phyloP scores from a whole-genome alignment of 2,329 filamentous ascomycete genomes.

The Colletotrichum incanum region DNA sequence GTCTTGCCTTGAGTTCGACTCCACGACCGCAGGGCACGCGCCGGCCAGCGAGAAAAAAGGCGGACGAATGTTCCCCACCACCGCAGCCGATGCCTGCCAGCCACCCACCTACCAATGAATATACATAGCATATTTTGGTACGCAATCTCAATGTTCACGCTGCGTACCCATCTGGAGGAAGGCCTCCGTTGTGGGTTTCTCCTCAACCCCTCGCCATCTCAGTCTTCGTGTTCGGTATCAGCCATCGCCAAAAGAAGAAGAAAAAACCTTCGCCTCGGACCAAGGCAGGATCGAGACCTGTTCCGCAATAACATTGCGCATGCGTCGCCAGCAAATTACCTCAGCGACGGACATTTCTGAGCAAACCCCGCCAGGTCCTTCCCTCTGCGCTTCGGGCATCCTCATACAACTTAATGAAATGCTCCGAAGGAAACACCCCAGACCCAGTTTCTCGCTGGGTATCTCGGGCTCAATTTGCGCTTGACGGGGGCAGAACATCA shows the following conservation, averaged over 20 bases:
- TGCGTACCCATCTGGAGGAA: not conserved
- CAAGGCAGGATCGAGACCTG: not conserved
- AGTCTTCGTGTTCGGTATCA: slow-evolving; percentile 11
- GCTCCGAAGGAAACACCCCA: slow-evolving; percentile 41
- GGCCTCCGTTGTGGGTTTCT: too few relatives aligned
- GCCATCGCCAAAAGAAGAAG: not conserved
- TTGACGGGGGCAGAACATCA: slow-evolving; percentile 35
- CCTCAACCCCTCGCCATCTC: not conserved
- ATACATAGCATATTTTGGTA: not conserved
- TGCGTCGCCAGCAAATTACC: not conserved
- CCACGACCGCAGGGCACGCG: not conserved
- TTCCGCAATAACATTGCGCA: not conserved
- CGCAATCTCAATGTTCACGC: not conserved
- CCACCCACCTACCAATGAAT: not conserved
- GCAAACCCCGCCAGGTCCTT: slow-evolving; percentile 6
- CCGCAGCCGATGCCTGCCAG: not conserved
- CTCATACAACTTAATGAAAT: slow-evolving; percentile 41
- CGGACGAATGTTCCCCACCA: not conserved
- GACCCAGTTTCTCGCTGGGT: slow-evolving; percentile 29
- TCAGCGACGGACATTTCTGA: not conserved
- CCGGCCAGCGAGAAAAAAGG: not conserved
- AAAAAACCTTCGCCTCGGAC: not conserved
- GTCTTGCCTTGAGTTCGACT: not conserved
- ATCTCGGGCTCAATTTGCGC: slow-evolving; percentile 37
- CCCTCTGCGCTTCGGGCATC: slow-evolving; percentile 32